These are phyloP conservation scores for Clavispora vitiphila DNA, from an alignment of 805 yeast genomes.

Conservation along the genomic window DNA sequence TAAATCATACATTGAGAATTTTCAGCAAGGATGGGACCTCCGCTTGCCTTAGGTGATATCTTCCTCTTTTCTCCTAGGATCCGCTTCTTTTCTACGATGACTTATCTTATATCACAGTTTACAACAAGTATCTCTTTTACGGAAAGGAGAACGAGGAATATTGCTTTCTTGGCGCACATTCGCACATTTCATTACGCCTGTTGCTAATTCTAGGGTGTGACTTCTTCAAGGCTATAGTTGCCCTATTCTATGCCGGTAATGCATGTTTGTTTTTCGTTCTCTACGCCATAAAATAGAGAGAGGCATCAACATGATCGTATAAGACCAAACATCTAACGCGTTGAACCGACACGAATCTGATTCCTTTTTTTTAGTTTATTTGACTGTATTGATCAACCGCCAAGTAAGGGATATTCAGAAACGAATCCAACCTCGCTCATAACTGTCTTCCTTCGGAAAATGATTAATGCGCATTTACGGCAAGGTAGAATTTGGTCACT, in stretches of 20 bases:
- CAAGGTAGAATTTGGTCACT: constrained; percentile 9
- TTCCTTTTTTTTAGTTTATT: too few relatives aligned
- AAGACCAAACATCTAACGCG: not conserved
- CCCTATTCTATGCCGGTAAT: not conserved
- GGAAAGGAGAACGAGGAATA: too few relatives aligned
- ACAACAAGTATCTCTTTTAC: too few relatives aligned
- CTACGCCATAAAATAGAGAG: not conserved
- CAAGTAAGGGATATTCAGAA: not conserved
- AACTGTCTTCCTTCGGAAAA: not conserved
- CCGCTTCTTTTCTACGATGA: too few relatives aligned
- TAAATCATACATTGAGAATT: not conserved
- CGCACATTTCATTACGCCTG: too few relatives aligned
- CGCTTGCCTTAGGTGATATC: too few relatives aligned
- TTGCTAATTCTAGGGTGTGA: not conserved
- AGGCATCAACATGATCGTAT: not conserved
- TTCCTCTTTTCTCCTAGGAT: too few relatives aligned
- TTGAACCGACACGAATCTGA: too few relatives aligned
- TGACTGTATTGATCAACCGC: not conserved
- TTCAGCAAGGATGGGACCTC: not conserved
- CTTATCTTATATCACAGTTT: too few relatives aligned
- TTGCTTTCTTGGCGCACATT: not conserved
- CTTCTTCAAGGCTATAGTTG: not conserved
- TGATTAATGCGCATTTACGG: not conserved
- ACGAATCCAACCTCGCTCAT: not conserved
- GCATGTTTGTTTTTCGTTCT: not conserved